Base-by-base conservation (phyloP, 1,284 basidiomycete species). In the Ustilago loliicola region DNA sequence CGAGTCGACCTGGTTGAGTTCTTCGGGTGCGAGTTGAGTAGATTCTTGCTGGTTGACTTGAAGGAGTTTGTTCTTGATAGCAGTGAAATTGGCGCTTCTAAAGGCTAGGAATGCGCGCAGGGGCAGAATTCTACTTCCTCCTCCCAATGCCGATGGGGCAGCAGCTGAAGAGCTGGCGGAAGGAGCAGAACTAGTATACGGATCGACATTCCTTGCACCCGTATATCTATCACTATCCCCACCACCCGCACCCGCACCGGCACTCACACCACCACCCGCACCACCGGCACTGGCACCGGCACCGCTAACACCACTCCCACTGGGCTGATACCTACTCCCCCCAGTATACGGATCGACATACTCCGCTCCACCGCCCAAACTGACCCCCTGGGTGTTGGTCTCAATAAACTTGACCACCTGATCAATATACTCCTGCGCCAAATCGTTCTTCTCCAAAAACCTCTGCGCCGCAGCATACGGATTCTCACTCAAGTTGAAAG, bases 371-470 rank as follows among this genome's bases (percentile, higher is more conserved):
- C 83, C 45, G 86, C 83, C 45, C 91, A 92, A 3, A 96, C 89
- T 91, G 8, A 93, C 91, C 15, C 89, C 87, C 10, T 82, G 82
- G 0, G 95, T 93, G 80, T 96, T 98, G 87, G 93, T 93, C 86
- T 98, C 93, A 68, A 99, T 98, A 87, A 98, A 99, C 54, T 90
- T 89, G 30, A 94, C 96, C 21, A 99, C 93, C 87, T 99, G 91
- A 80, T 99, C 96, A 23, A 94, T 88, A 84, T 98, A 96, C 8
- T 89, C 89, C 70, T 91, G 84, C 0, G 96, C 93, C 17, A 99
- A 89, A 42, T 98, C 92, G 85, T 99, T 93, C 67, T 88, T 88
- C 70, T 92, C 89, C 55, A 99, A 88, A 89, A 99, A 99, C 32
- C 91, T 90, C 85, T 96, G 93, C 0, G 97, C 97, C 1, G 95